Conservation (phyloP, 78 protist genomes). For the Thecamonas trahens region DNA sequence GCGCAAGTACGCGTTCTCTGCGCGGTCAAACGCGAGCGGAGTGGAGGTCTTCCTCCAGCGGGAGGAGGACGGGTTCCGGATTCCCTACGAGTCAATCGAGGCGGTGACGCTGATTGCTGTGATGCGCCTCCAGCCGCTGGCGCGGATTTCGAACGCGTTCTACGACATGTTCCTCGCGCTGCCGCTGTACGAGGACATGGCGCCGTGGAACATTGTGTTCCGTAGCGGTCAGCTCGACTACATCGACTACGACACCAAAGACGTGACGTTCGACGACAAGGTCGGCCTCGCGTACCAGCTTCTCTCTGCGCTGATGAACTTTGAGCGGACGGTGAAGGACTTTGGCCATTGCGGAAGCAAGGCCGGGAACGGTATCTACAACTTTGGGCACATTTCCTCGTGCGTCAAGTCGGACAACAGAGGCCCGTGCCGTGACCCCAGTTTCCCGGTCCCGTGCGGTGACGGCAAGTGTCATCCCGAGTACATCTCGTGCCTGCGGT, state of each 20-base stretch:
- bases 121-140: not conserved
- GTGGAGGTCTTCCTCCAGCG: not conserved
- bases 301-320: not conserved
- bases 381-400: not conserved
- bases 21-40: not conserved
- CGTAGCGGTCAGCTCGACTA: not conserved
- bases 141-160: not conserved
- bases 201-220: constrained; percentile 12
- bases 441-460: not conserved
- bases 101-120: constrained; percentile 4
- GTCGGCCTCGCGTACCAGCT: not conserved
- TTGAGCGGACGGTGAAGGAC: constrained; percentile 4
- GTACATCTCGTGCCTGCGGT: not conserved
- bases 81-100: not conserved
- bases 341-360: not conserved
- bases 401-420: not conserved
- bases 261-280: not conserved
- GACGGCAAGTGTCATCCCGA: not conserved
- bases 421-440: not conserved
- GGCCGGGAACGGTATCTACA: not conserved
- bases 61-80: not conserved
- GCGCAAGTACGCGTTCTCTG: not conserved
- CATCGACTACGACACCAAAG: constrained; percentile 7
- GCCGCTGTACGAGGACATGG: constrained; percentile 4
- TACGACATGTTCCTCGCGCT: not conserved